Evolutionary conservation across 257 asterid genomes (phyloP).

Genomic region (Avicennia marina): DNA sequence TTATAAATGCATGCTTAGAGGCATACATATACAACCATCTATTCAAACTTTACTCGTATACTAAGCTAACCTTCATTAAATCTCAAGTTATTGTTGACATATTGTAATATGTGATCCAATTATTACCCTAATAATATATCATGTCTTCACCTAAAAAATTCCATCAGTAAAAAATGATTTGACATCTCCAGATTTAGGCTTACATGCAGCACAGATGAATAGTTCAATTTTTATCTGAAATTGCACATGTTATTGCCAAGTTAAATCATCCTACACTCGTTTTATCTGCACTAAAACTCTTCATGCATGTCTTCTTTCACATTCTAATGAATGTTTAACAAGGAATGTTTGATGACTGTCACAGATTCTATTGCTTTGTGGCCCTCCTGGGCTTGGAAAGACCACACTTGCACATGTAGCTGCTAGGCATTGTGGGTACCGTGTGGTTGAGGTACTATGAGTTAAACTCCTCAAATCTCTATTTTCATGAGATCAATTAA

Average conservation of each 20-base stretch:
- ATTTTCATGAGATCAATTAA: too few relatives aligned
- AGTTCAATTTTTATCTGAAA: slow-evolving; percentile 8
- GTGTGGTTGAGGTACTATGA: slow-evolving; percentile 80
- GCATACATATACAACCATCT: too few relatives aligned
- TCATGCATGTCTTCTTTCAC: neutral
- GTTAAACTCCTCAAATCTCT: too few relatives aligned
- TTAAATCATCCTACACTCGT: slow-evolving; percentile 5
- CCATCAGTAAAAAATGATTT: too few relatives aligned
- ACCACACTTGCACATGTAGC: slow-evolving; percentile 99
- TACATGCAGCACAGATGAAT: slow-evolving; percentile 3
- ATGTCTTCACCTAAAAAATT: too few relatives aligned
- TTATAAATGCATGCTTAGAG: too few relatives aligned
- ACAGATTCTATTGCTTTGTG: slow-evolving; percentile 95
- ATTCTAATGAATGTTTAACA: slow-evolving; percentile 13
- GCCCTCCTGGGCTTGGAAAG: slow-evolving; percentile 99
- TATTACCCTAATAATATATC: too few relatives aligned
- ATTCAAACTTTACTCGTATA: too few relatives aligned
- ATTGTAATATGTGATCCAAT: too few relatives aligned
- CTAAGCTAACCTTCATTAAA: too few relatives aligned
- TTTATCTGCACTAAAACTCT: slow-evolving; percentile 10
- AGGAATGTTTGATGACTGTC: slow-evolving; percentile 13
- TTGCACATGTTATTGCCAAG: slow-evolving; percentile 4
- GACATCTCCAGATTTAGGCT: slow-evolving; percentile 5
- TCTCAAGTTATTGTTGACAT: too few relatives aligned
- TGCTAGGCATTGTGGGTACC: slow-evolving; percentile 96